Evolutionary conservation across 2,329 filamentous ascomycete genomes (phyloP).

Genomic region (Diplodia seriata): DNA sequence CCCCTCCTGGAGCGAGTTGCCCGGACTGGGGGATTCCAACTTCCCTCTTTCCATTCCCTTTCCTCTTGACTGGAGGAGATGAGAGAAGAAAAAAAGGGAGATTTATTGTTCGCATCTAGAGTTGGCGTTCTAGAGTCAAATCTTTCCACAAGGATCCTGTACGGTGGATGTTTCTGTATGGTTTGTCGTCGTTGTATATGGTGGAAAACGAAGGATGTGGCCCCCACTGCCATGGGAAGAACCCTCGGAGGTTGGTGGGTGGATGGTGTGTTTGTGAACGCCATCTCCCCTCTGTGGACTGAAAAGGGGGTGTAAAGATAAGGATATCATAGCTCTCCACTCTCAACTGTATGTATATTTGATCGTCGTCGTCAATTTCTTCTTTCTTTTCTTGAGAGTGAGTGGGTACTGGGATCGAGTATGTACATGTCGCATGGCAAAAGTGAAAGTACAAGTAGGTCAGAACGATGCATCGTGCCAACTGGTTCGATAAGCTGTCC

Average conservation of each 20-base stretch:
- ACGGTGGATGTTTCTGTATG: background rate
- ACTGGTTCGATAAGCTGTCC: no score
- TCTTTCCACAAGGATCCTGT: background rate
- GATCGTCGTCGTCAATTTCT: background rate
- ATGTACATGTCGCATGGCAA: background rate
- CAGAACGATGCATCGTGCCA: no score
- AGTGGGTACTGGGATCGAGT: background rate
- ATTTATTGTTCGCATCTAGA: slow-evolving; percentile 27
- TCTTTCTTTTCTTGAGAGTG: background rate
- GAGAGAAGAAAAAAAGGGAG: background rate
- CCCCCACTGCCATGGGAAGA: background rate
- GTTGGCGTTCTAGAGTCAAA: slow-evolving; percentile 17
- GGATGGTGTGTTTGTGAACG: background rate
- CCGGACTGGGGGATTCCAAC: no score
- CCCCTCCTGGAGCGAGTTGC: background rate
- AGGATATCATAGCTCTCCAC: background rate
- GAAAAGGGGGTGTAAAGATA: background rate
- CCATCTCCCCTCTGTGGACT: background rate
- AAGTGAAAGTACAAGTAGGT: background rate
- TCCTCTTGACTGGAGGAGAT: background rate
- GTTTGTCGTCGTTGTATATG: background rate
- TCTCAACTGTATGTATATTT: background rate
- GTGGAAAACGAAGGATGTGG: background rate
- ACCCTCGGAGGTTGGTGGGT: background rate
- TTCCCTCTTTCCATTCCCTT: background rate